phyloP scores from a whole-genome alignment of 2,329 filamentous ascomycete species.

The Huntiella bhutanensis region DNA sequence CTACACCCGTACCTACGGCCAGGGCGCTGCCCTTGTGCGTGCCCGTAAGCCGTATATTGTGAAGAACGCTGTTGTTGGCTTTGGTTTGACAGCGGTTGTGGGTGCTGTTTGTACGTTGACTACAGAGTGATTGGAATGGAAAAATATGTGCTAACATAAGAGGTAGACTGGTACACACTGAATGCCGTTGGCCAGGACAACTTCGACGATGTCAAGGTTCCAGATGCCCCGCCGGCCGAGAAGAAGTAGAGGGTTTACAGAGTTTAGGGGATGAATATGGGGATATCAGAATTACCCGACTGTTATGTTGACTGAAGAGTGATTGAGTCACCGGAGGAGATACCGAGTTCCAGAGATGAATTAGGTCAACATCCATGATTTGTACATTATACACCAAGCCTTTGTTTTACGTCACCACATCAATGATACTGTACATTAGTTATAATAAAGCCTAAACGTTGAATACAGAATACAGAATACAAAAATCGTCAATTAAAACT shows the following conservation, averaged over 20 bases:
- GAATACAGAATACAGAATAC: not conserved
- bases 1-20: slow-evolving; percentile 74
- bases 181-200: slow-evolving; percentile 84
- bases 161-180: slow-evolving; percentile 43
- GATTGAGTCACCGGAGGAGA: no score
- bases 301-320: not conserved
- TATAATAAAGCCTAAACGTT: not conserved
- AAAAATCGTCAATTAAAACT: not conserved
- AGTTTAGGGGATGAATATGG: not conserved
- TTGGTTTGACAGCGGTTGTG: slow-evolving; percentile 57
- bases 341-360: no score
- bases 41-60: slow-evolving; percentile 81
- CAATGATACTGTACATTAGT: not conserved
- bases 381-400: not conserved
- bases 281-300: not conserved
- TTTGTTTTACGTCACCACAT: not conserved
- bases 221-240: slow-evolving; percentile 38
- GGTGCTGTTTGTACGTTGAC: slow-evolving; percentile 61
- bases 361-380: no score
- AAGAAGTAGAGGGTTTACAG: slow-evolving; percentile 13
- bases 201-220: slow-evolving; percentile 87
- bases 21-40: slow-evolving; percentile 75
- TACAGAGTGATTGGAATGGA: not conserved
- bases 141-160: not conserved
- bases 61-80: slow-evolving; percentile 69